phyloP scores from a whole-genome alignment of 768 basidiomycete species.

The Pulveroboletus frians region DNA sequence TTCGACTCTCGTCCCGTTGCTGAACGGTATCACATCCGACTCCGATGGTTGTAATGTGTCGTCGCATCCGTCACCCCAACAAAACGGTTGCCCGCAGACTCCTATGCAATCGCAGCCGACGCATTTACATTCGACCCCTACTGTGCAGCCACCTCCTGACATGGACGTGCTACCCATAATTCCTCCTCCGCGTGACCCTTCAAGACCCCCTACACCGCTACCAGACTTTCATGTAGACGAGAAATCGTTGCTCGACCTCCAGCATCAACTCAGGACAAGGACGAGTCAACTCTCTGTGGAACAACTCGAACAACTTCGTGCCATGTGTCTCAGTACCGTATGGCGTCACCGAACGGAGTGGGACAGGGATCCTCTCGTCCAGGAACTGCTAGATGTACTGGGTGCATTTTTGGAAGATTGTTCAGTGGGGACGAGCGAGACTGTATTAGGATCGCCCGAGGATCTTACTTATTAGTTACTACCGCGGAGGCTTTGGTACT shows the following conservation, averaged over 20 bases:
- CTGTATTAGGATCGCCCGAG: not conserved
- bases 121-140: slow-evolving; percentile 5
- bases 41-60: not conserved
- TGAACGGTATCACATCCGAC: slow-evolving; percentile 19
- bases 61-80: slow-evolving; percentile 6
- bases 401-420: slow-evolving; percentile 66
- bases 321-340: slow-evolving; percentile 70
- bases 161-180: slow-evolving; percentile 19
- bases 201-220: slow-evolving; percentile 61
- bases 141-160: slow-evolving; percentile 7
- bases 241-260: slow-evolving; percentile 44
- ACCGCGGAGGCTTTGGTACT: not conserved
- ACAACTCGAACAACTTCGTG: slow-evolving; percentile 90
- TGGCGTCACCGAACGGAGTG: slow-evolving; percentile 82
- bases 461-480: slow-evolving; percentile 4
- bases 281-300: slow-evolving; percentile 73
- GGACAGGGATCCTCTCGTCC: slow-evolving; percentile 67
- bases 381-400: slow-evolving; percentile 53
- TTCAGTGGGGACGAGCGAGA: slow-evolving; percentile 18
- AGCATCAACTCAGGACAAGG: slow-evolving; percentile 40
- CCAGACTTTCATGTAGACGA: slow-evolving; percentile 74
- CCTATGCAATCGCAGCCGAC: slow-evolving; percentile 1
- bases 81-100: slow-evolving; percentile 10
- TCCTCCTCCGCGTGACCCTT: slow-evolving; percentile 36
- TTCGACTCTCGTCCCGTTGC: slow-evolving; percentile 20